phyloP scores from a whole-genome alignment of 1,284 basidiomycete species.

The Vanrija sp. region DNA sequence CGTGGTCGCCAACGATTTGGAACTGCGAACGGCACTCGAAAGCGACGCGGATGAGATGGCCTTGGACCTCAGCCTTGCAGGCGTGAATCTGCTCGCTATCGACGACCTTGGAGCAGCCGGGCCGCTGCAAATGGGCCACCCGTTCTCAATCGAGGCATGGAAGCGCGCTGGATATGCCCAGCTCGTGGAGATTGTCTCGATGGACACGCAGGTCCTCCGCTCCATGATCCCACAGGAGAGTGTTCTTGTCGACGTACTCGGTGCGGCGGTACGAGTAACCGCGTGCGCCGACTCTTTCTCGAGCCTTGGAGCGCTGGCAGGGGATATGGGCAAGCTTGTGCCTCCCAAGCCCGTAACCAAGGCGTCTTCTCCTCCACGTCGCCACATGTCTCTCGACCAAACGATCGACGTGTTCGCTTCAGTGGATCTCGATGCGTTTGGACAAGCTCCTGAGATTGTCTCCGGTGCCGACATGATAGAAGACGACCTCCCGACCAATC shows the following conservation, averaged over 20 bases:
- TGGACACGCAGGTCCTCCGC: conserved; percentile 51
- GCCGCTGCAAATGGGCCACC: conserved; percentile 20
- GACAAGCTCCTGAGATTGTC: conserved; percentile 58
- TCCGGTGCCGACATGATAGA: conserved; percentile 79
- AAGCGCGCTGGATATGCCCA: conserved; percentile 61
- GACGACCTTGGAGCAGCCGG: conserved; percentile 57
- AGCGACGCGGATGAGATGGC: conserved; percentile 61
- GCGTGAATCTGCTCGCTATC: conserved; percentile 57
- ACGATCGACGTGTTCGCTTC: conserved; percentile 58
- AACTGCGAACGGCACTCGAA: conserved; percentile 66
- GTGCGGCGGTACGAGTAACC: conserved; percentile 30
- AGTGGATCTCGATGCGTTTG: conserved; percentile 79
- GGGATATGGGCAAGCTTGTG: conserved; percentile 35
- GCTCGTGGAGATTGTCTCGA: conserved; percentile 58
- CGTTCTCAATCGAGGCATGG: conserved; percentile 56
- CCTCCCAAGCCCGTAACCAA: conserved; percentile 16
- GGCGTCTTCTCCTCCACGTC: conserved; percentile 1
- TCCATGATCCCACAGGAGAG: conserved; percentile 25
- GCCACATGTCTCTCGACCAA: conserved; percentile 25
- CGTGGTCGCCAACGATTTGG: conserved; percentile 61
- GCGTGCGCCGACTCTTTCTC: conserved; percentile 51
- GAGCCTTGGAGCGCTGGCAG: conserved; percentile 34
- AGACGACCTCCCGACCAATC: conserved; percentile 85
- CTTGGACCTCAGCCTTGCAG: conserved; percentile 55
- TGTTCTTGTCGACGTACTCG: conserved; percentile 28